Evolutionary conservation across 805 yeast genomes (phyloP).

Genomic region (Kazachstania psychrophila): DNA sequence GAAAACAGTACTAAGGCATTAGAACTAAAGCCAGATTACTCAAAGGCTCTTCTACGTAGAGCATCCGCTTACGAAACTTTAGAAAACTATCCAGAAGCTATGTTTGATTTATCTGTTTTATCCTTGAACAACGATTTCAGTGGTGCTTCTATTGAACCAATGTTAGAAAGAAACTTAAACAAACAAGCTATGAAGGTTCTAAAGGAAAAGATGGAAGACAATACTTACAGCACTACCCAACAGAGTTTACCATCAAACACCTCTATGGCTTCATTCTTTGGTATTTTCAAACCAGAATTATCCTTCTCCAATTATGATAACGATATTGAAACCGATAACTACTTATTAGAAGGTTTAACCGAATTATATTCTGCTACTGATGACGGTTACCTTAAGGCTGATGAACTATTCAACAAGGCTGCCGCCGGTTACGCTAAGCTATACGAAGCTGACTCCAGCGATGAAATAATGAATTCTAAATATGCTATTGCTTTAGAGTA

Average conservation of each 20-base stretch:
- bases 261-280: slow-evolving; percentile 76
- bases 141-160: slow-evolving; percentile 65
- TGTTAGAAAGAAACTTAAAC: slow-evolving; percentile 79
- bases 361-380: slow-evolving; percentile 39
- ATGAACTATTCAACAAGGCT: slow-evolving; percentile 45
- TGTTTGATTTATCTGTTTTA: slow-evolving; percentile 84
- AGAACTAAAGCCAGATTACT: slow-evolving; percentile 76
- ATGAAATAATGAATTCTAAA: slow-evolving; percentile 28
- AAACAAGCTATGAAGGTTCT: slow-evolving; percentile 69
- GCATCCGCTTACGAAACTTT: slow-evolving; percentile 84
- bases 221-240: slow-evolving; percentile 20
- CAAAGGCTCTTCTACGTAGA: slow-evolving; percentile 87
- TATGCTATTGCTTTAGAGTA: slow-evolving; percentile 75
- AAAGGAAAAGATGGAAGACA: slow-evolving; percentile 36
- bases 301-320: slow-evolving; percentile 42
- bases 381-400: slow-evolving; percentile 33
- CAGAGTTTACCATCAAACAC: slow-evolving; percentile 71
- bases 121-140: slow-evolving; percentile 77
- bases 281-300: slow-evolving; percentile 60
- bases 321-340: slow-evolving; percentile 52
- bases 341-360: slow-evolving; percentile 55
- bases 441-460: slow-evolving; percentile 20
- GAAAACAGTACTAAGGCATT: slow-evolving; percentile 84
- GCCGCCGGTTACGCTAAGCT: slow-evolving; percentile 35
- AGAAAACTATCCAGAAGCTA: slow-evolving; percentile 72